Conservation (phyloP, 768 basidiomycete genomes). For the Agrocybe pediades region DNA sequence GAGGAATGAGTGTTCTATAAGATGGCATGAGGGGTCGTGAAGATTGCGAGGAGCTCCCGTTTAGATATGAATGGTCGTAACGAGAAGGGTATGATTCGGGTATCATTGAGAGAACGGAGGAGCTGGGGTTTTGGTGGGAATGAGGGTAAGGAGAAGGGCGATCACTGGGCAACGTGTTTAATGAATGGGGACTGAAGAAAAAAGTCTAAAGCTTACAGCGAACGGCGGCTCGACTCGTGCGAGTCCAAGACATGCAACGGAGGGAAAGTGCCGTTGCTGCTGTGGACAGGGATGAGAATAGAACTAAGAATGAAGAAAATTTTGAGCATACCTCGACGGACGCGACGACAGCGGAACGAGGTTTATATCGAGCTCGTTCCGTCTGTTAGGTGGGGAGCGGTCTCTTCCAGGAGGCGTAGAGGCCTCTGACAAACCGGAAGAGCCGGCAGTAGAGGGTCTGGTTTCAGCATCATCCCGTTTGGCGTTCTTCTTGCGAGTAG, state of each 20-base stretch:
- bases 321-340: constrained; percentile 37
- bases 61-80: constrained; percentile 53
- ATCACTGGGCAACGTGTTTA: constrained; percentile 30
- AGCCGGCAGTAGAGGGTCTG: constrained; percentile 75
- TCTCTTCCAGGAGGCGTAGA: constrained; percentile 75
- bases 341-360: constrained; percentile 41
- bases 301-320: constrained; percentile 15
- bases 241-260: constrained; percentile 44
- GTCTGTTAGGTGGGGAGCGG: constrained; percentile 62
- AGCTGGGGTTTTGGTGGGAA: constrained; percentile 33
- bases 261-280: constrained; percentile 44
- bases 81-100: constrained; percentile 57
- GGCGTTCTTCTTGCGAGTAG: constrained; percentile 66
- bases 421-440: constrained; percentile 69
- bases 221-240: constrained; percentile 44
- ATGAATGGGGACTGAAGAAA: constrained; percentile 6
- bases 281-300: background rate
- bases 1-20: constrained; percentile 54
- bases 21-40: constrained; percentile 43
- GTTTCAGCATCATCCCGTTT: constrained; percentile 63
- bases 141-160: constrained; percentile 49
- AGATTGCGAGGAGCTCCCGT: constrained; percentile 30
- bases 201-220: constrained; percentile 40
- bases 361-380: constrained; percentile 42
- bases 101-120: constrained; percentile 55